These are phyloP conservation scores for Viola pubescens DNA, from an alignment of 441 rosid species.

Conservation along the genomic window DNA sequence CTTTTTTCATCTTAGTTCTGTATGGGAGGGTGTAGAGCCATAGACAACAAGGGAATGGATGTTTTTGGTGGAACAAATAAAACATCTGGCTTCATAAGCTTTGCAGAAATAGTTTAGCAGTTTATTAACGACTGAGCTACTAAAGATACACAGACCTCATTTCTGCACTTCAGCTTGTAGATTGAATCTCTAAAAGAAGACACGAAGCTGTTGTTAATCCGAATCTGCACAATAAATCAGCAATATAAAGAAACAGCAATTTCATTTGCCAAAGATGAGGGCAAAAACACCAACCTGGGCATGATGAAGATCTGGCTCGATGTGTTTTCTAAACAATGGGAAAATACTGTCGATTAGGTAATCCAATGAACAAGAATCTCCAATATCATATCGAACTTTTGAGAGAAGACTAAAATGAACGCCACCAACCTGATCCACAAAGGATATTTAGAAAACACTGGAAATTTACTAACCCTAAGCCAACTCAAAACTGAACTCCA, in stretches of 20 bases:
- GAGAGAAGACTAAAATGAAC: slow-evolving; percentile 98
- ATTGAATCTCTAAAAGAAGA: slow-evolving; percentile 98
- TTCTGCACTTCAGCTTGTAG: slow-evolving; percentile 95
- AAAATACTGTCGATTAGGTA: slow-evolving; percentile 94
- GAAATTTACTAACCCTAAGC: slow-evolving; percentile 10
- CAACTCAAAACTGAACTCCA: slow-evolving; percentile 10
- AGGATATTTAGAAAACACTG: slow-evolving; percentile 14
- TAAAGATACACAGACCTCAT: slow-evolving; percentile 56
- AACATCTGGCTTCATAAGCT: too few species aligned
- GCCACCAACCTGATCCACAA: slow-evolving; percentile 78
- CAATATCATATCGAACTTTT: slow-evolving; percentile 92
- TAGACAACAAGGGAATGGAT: too few species aligned
- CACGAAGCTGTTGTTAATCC: slow-evolving; percentile 95
- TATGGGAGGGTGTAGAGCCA: too few species aligned
- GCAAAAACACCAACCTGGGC: slow-evolving; percentile 70
- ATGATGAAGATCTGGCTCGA: slow-evolving; percentile 99
- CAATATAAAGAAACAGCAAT: slow-evolving; percentile 24
- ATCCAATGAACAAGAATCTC: slow-evolving; percentile 92
- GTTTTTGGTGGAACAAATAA: too few species aligned
- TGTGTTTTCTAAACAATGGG: slow-evolving; percentile 91
- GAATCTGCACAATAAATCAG: slow-evolving; percentile 61
- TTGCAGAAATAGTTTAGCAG: too few species aligned
- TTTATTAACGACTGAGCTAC: neutral
- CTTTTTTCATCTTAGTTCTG: too few species aligned
- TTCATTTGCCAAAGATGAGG: slow-evolving; percentile 16